Conservation (phyloP, 306 rosid species). For the Mimosa bimucronata region DNA sequence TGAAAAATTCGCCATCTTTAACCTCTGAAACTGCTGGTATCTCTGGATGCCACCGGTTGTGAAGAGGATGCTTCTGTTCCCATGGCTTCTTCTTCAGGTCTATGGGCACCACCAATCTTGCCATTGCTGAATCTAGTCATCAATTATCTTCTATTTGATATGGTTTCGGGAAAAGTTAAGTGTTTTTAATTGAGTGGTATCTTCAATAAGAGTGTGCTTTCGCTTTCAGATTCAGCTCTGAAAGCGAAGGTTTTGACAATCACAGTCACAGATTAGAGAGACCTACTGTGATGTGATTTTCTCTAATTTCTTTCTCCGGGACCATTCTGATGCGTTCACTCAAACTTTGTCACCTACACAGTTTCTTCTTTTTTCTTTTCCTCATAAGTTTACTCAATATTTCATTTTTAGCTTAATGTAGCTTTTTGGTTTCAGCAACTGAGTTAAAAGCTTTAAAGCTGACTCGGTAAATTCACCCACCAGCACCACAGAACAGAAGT, state of each 20-base stretch:
- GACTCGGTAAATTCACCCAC: background rate
- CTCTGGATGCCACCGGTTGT: conserved; percentile 61
- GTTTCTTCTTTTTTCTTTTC: background rate
- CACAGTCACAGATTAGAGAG: background rate
- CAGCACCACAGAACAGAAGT: background rate
- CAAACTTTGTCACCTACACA: conserved; percentile 22
- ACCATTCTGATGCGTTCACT: conserved; percentile 38
- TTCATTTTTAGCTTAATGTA: background rate
- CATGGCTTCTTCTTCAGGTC: conserved; percentile 43
- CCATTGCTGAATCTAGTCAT: conserved; percentile 31
- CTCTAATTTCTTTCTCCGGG: conserved; percentile 41
- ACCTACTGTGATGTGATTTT: background rate
- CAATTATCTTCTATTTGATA: conserved; percentile 17
- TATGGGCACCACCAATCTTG: conserved; percentile 34
- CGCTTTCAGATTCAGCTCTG: conserved; percentile 27
- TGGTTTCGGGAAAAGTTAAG: conserved; percentile 26
- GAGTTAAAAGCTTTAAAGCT: background rate
- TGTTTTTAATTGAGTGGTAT: conserved; percentile 16
- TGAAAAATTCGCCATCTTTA: conserved; percentile 35
- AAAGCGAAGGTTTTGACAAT: conserved; percentile 32
- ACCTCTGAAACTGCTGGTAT: conserved; percentile 51
- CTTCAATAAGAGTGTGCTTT: conserved; percentile 35
- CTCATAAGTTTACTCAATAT: background rate
- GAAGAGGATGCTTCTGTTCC: conserved; percentile 45
- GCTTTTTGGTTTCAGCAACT: background rate